Evolutionary conservation across 192 early-diverging fungal species (phyloP).

Genomic region (Pilaira anomala): DNA sequence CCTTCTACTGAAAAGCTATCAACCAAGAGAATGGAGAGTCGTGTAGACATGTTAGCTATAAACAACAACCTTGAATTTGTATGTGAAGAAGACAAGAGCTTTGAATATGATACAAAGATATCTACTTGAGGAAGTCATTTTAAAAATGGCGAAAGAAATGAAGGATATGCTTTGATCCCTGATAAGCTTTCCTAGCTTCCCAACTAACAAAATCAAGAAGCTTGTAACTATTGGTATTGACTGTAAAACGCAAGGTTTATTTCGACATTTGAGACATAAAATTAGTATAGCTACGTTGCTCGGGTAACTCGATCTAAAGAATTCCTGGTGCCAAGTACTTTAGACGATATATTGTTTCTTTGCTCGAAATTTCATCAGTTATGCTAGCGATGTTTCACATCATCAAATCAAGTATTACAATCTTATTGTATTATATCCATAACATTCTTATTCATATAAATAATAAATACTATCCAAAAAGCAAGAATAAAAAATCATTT

Average conservation of each 20-base stretch:
- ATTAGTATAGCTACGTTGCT: background rate
- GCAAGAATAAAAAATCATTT: no score
- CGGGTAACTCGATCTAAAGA: background rate
- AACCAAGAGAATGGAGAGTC: background rate
- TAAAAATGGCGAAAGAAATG: background rate
- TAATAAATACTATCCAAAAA: no score
- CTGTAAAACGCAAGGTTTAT: background rate
- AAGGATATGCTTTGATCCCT: conserved; percentile 2
- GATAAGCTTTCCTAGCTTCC: background rate
- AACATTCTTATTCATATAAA: no score
- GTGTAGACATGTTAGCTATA: background rate
- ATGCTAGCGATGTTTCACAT: background rate
- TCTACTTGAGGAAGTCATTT: background rate
- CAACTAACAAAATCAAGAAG: background rate
- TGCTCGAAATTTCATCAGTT: background rate
- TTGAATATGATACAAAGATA: background rate
- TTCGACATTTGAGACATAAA: conserved; percentile 1
- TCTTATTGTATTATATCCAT: background rate
- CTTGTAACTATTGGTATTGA: background rate
- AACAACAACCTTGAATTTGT: background rate
- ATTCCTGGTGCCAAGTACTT: background rate
- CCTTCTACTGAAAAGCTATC: background rate
- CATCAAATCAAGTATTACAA: background rate
- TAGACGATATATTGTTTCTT: background rate
- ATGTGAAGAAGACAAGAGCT: background rate